Percentiles rank a stretch among this genome's conserved stretches.
Conservation (phyloP, 1,139 yeast species). For the Hyphopichia khmerensis region DNA sequence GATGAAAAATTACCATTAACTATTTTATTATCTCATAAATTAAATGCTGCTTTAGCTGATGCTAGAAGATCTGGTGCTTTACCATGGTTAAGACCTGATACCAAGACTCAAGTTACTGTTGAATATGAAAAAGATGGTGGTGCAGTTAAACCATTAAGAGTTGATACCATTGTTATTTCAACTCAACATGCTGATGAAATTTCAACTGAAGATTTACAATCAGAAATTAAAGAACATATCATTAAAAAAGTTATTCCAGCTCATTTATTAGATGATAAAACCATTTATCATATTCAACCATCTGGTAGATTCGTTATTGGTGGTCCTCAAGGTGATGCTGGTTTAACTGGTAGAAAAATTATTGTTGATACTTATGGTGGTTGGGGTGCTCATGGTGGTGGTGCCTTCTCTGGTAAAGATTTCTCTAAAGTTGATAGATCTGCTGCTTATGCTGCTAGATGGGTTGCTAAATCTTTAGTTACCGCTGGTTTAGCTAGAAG, state of each 20-base stretch:
- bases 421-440: conserved; percentile 99
- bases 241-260: conserved; percentile 92
- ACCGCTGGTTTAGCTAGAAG: conserved; percentile 95
- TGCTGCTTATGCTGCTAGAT: conserved; percentile 99
- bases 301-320: conserved; percentile 99
- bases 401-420: conserved; percentile 99
- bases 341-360: conserved; percentile 99
- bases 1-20: conserved; percentile 97
- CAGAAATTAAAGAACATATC: conserved; percentile 72
- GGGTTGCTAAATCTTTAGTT: conserved; percentile 99
- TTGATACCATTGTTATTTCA: conserved; percentile 95
- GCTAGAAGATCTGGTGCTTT: conserved; percentile 96
- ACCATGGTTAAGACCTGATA: conserved; percentile 98
- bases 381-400: conserved; percentile 99
- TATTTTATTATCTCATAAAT: conserved; percentile 88
- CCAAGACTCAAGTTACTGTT: conserved; percentile 98
- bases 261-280: conserved; percentile 86
- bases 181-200: conserved; percentile 97
- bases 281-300: conserved; percentile 98
- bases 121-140: conserved; percentile 94
- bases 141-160: conserved; percentile 93
- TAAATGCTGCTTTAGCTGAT: conserved; percentile 93
- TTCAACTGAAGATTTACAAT: conserved; percentile 87
- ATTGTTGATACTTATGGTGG: conserved; percentile 99
- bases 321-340: conserved; percentile 99